phyloP scores from a whole-genome alignment of 2,329 filamentous ascomycete genomes.

The Fusarium newnesense region DNA sequence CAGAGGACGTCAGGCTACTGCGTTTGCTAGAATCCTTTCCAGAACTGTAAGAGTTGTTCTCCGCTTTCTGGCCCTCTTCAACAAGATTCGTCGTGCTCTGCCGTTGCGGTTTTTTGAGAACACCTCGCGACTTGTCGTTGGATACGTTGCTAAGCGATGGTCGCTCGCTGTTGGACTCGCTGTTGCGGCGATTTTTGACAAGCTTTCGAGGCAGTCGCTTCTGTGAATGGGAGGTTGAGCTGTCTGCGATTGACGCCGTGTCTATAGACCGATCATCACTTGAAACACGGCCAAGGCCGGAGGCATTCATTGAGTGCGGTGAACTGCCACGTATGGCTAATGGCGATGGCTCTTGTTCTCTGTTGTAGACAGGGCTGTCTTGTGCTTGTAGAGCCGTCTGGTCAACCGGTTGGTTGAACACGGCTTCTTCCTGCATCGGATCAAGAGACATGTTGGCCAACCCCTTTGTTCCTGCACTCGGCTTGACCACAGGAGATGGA shows the following conservation, averaged over 20 bases:
- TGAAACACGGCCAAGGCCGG: conserved; percentile 45
- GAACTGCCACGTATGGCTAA: conserved; percentile 40
- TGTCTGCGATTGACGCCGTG: conserved; percentile 39
- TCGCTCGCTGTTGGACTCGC: conserved; percentile 49
- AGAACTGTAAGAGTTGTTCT: conserved; percentile 37
- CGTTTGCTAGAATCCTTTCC: conserved; percentile 39
- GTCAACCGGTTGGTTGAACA: conserved; percentile 49
- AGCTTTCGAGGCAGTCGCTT: conserved; percentile 56
- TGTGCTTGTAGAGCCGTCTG: conserved; percentile 38
- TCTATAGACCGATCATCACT: conserved; percentile 50
- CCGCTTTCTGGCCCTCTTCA: conserved; percentile 40
- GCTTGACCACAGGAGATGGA: conserved; percentile 9
- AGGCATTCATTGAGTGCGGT: conserved; percentile 32
- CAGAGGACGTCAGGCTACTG: conserved; percentile 39
- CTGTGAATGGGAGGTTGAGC: conserved; percentile 37
- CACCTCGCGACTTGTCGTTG: conserved; percentile 41
- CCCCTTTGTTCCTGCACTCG: conserved; percentile 1
- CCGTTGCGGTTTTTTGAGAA: conserved; percentile 53
- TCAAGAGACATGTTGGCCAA: conserved; percentile 33
- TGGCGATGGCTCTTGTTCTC: conserved; percentile 28
- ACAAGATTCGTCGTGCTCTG: conserved; percentile 41
- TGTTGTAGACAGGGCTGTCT: conserved; percentile 43
- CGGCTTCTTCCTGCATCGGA: conserved; percentile 47
- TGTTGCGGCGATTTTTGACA: conserved; percentile 53
- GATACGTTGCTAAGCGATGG: conserved; percentile 12